phyloP scores from a whole-genome alignment of 2,329 filamentous ascomycete species.

The Fusarium ramigenum region DNA sequence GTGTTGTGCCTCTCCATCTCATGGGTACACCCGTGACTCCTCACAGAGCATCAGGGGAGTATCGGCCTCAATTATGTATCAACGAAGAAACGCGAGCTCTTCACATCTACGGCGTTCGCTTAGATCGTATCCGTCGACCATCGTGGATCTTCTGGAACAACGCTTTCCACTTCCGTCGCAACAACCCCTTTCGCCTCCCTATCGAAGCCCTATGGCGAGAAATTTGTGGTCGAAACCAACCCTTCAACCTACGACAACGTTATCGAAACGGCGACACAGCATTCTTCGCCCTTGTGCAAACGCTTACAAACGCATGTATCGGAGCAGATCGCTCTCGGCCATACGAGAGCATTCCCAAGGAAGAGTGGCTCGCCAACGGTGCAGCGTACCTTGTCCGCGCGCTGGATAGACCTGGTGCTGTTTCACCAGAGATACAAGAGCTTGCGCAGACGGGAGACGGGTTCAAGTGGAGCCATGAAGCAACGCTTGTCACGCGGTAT shows the following conservation, averaged over 20 bases:
- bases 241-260: conserved; percentile 39
- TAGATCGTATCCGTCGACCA: conserved; percentile 39
- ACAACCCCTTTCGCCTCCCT: conserved; percentile 22
- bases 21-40: conserved; percentile 46
- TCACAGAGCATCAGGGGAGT: conserved; percentile 44
- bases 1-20: conserved; percentile 45
- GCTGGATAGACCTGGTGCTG: background rate
- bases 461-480: conserved; percentile 50
- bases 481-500: conserved; percentile 48
- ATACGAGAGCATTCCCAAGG: conserved; percentile 37
- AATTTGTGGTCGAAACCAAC: conserved; percentile 35
- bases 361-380: conserved; percentile 45
- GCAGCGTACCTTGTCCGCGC: conserved; percentile 47
- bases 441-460: conserved; percentile 43
- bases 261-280: conserved; percentile 44
- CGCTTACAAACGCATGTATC: conserved; percentile 47
- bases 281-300: conserved; percentile 48
- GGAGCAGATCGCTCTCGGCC: conserved; percentile 42
- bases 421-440: conserved; percentile 38
- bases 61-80: conserved; percentile 41
- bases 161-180: conserved; percentile 44
- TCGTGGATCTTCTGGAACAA: conserved; percentile 46
- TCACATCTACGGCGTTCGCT: conserved; percentile 42
- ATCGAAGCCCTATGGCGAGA: conserved; percentile 45
- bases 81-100: conserved; percentile 37